Evolutionary conservation across 2,329 filamentous ascomycete species (phyloP).

Genomic region (Diplodia corticola): DNA sequence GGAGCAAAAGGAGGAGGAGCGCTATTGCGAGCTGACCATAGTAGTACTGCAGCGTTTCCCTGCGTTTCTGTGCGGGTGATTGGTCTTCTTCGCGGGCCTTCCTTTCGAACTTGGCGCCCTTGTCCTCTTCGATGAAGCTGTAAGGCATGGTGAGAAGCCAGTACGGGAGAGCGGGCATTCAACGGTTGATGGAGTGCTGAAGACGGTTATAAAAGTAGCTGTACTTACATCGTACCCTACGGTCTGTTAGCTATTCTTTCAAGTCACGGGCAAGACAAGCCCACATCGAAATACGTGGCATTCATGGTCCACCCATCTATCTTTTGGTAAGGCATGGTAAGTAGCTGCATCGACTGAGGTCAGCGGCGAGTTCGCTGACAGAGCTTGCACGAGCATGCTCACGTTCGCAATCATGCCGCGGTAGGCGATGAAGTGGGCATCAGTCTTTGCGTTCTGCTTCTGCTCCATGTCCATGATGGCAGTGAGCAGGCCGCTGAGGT

Average conservation of each 20-base stretch:
- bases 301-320: constrained; percentile 84
- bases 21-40: background rate
- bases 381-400: constrained; percentile 25
- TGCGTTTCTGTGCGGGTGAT: background rate
- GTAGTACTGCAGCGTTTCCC: background rate
- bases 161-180: background rate
- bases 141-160: background rate
- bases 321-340: constrained; percentile 72
- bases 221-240: constrained; percentile 58
- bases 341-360: constrained; percentile 54
- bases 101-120: constrained; percentile 60
- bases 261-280: background rate
- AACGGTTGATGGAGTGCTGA: background rate
- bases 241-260: background rate
- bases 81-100: constrained; percentile 35
- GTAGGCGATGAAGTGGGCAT: constrained; percentile 87
- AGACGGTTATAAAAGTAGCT: background rate
- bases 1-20: background rate
- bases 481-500: constrained; percentile 79
- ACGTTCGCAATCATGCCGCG: constrained; percentile 99
- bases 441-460: constrained; percentile 64
- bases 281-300: constrained; percentile 80
- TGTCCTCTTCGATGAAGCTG: constrained; percentile 95
- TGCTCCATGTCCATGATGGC: constrained; percentile 74
- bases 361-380: background rate